These are phyloP conservation scores for Taphrina communis DNA, from an alignment of 1,139 yeast species.

Conservation along the genomic window DNA sequence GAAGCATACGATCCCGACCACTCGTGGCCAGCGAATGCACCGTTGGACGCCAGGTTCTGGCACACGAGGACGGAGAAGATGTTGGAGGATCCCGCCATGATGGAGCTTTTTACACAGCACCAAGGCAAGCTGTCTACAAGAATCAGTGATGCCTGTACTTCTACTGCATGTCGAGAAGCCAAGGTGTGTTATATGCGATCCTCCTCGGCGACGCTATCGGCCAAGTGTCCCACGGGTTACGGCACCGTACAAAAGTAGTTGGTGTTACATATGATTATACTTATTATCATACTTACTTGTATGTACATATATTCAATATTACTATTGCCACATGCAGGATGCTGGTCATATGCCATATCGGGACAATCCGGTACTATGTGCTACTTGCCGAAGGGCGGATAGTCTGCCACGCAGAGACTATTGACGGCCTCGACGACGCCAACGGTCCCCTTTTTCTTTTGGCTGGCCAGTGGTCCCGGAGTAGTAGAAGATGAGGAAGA, in stretches of 20 bases:
- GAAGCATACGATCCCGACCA: constrained; percentile 56
- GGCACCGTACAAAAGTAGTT: constrained; percentile 21
- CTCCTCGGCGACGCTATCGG: constrained; percentile 8
- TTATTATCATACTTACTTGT: neutral
- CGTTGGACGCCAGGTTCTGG: constrained; percentile 68
- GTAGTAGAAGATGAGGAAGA: neutral
- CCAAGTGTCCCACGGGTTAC: constrained; percentile 4
- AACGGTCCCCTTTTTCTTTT: constrained; percentile 19
- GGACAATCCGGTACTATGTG: neutral
- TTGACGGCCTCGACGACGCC: constrained; percentile 38
- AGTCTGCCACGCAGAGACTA: constrained; percentile 21
- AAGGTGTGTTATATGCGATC: constrained; percentile 30
- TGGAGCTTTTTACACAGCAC: constrained; percentile 4
- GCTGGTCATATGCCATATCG: no score
- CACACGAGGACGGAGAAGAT: constrained; percentile 48
- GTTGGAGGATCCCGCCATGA: constrained; percentile 11
- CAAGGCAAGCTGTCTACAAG: constrained; percentile 16
- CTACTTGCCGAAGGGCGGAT: constrained; percentile 30
- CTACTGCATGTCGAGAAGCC: constrained; percentile 4
- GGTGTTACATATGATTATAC: neutral
- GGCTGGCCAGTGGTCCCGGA: neutral
- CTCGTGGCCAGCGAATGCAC: constrained; percentile 60
- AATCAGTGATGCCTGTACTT: constrained; percentile 22
- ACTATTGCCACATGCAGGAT: no score
- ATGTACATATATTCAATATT: neutral